phyloP scores from a whole-genome alignment of 345 rosid species.

The Eucalyptus albens region DNA sequence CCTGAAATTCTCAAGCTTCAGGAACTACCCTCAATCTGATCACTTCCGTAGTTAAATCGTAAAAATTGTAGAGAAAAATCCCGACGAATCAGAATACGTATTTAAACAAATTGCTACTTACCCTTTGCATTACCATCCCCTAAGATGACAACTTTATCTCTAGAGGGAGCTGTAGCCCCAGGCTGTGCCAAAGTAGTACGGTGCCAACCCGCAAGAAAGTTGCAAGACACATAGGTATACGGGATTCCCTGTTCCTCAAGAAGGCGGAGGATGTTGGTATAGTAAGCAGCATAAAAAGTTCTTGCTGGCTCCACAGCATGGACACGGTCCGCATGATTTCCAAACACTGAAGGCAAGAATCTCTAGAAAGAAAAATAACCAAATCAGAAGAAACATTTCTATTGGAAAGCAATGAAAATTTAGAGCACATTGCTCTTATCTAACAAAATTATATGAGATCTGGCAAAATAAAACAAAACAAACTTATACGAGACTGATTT shows the following conservation, averaged over 20 bases:
- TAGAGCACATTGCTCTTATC: not conserved
- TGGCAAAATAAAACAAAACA: not conserved
- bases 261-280: not conserved
- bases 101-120: not conserved
- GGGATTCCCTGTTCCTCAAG: not conserved
- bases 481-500: not conserved
- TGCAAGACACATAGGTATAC: not conserved
- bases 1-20: not conserved
- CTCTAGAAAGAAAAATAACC: not conserved
- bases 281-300: not conserved
- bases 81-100: not conserved
- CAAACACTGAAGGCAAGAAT: constrained; percentile 1
- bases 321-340: not conserved
- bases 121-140: constrained; percentile 6
- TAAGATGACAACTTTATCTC: not conserved
- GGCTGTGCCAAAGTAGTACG: not conserved
- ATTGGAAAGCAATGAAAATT: not conserved
- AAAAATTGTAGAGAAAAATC: not conserved
- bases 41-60: not conserved
- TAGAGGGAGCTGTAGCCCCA: not conserved
- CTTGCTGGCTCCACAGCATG: not conserved
- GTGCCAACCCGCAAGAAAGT: not conserved
- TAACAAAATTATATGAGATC: not conserved
- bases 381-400: not conserved
- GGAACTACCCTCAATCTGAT: not conserved